Evolutionary conservation across 306 rosid species (phyloP), one percentile per base, ranked within the genome.

Genomic region (Fagus crenata): DNA sequence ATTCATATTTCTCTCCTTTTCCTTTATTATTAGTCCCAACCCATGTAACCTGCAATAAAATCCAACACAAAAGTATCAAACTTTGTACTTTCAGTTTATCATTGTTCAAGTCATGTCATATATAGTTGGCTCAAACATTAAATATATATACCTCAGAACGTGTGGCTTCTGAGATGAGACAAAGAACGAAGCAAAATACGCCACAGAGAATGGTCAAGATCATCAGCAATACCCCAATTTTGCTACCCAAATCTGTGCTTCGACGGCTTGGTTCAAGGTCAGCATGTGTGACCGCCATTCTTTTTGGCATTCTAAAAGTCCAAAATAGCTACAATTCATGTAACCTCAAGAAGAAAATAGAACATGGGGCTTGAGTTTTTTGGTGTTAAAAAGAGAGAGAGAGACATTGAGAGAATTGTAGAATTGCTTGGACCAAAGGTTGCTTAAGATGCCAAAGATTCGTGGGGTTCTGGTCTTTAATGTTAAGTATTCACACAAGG

Each of bases 351-450:
- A 69, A 3, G 35, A 49, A 2, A 40, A 22, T 73, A 33, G 28
- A 75, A 54, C 41, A 64, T n/a, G 65, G 15, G 33, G 60, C 22
- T 81, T 28, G 64, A 70, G 74, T 70, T 74, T n/a, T 64, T 65
- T 61, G 71, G 28, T 22, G 49, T 75, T 72, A 69, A 85, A 72
- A 60, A 17, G 75, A 78, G 56, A 60, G 36, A 58, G 75, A 58
- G 75, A 76, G 65, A 61, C 18, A 32, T 11, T 4, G 41, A 77
- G 78, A 79, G 82, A 81, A 83, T 85, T 82, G 17, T 4, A 83
- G 93, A 86, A 91, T 96, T 77, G 88, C 96, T 96, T 91, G 93
- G 81, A 85, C 79, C 89, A 86, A 96, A 87, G 97, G 93, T 96
- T 91, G 90, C 98, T 89, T 92, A 77, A 87, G 76, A 87, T 46